Conservation (phyloP, 2,329 filamentous ascomycete species). For the Cryphonectria radicalis region DNA sequence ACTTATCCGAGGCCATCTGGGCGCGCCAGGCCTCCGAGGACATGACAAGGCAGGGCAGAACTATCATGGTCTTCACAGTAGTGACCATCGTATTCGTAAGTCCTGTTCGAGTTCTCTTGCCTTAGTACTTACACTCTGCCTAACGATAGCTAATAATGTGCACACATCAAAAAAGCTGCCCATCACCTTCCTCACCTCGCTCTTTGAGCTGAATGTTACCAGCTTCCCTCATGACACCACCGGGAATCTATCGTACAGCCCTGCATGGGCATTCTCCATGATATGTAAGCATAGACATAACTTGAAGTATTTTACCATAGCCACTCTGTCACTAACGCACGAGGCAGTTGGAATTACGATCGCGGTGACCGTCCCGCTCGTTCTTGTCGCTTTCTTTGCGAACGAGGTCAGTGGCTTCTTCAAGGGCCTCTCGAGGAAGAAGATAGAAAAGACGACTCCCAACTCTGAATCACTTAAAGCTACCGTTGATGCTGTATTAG, state of each 20-base stretch:
- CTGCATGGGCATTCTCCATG: not conserved
- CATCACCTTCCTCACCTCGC: conserved; percentile 2
- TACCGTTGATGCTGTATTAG: no score
- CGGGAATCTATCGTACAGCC: conserved; percentile 6
- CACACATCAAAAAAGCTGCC: not conserved
- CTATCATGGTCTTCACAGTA: not conserved
- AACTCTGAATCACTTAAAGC: no score
- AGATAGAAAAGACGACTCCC: no score
- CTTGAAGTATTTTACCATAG: not conserved
- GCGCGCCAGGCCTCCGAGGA: conserved; percentile 5
- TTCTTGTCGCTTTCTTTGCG: not conserved
- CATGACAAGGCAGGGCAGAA: not conserved
- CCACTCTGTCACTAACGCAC: not conserved
- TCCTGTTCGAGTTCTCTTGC: not conserved
- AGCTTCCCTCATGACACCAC: not conserved
- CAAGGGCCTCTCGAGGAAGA: not conserved
- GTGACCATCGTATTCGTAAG: not conserved
- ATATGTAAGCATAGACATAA: not conserved
- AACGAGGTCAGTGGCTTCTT: not conserved
- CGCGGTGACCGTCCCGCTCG: not conserved
- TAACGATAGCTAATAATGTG: no score
- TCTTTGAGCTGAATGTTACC: not conserved
- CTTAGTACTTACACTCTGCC: no score
- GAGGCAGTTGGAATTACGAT: not conserved
- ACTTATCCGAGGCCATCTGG: not conserved